Evolutionary conservation across 2,329 filamentous ascomycete species (phyloP).

Genomic region (Eurotiales sp.): DNA sequence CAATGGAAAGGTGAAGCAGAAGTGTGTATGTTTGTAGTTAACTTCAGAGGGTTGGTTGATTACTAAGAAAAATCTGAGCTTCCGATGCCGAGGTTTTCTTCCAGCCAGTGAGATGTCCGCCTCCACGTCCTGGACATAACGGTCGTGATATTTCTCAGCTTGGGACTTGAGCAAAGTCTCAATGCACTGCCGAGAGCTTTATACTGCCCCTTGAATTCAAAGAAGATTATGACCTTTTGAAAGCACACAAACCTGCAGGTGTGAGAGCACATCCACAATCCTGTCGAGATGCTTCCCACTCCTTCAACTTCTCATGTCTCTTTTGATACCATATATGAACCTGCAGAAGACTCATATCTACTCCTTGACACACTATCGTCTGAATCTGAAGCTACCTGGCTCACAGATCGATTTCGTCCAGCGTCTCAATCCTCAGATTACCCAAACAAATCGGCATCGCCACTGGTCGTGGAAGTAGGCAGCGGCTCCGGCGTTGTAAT

Average conservation of each 20-base stretch:
- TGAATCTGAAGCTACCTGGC: slow-evolving; percentile 62
- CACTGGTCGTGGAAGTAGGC: slow-evolving; percentile 76
- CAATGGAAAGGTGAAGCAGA: too few relatives aligned
- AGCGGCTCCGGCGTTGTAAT: slow-evolving; percentile 93
- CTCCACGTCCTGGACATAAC: too few relatives aligned
- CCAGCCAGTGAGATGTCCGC: too few relatives aligned
- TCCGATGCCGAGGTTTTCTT: background rate
- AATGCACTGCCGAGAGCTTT: too few relatives aligned
- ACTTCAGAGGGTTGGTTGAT: too few relatives aligned
- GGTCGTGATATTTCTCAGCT: too few relatives aligned
- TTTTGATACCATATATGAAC: slow-evolving; percentile 87
- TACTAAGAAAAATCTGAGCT: background rate
- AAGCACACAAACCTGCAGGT: too few relatives aligned
- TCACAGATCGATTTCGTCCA: slow-evolving; percentile 58
- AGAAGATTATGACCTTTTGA: too few relatives aligned
- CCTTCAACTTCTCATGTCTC: slow-evolving; percentile 89
- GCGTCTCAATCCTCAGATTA: slow-evolving; percentile 4
- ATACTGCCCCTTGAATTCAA: too few relatives aligned
- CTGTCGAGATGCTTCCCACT: slow-evolving; percentile 97
- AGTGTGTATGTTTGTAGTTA: too few relatives aligned
- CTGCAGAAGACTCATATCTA: slow-evolving; percentile 92
- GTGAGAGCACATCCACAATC: too few relatives aligned
- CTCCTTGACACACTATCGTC: slow-evolving; percentile 87
- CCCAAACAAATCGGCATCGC: slow-evolving; percentile 26
- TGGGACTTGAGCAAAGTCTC: too few relatives aligned